These are phyloP conservation scores for Eucalyptus pauciflora DNA, from an alignment of 345 rosid species.

Conservation along the genomic window DNA sequence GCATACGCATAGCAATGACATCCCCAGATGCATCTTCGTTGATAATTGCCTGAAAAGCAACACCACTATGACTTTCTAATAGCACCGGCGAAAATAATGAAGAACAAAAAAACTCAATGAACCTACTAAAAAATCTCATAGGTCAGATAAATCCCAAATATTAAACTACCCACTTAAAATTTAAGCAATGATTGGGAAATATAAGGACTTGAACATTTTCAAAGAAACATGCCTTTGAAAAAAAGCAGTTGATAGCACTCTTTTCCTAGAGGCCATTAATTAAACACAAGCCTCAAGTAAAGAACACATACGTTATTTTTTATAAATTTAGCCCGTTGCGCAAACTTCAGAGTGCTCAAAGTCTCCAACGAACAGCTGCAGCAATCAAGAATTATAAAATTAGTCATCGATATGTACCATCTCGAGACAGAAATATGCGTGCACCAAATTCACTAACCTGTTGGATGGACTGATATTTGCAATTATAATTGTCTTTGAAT, in stretches of 20 bases:
- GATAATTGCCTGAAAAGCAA: constrained; percentile 61
- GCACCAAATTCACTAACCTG: constrained; percentile 36
- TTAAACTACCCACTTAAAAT: not conserved
- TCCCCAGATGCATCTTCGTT: constrained; percentile 99
- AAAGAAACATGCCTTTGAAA: not conserved
- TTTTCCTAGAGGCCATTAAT: not conserved
- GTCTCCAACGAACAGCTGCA: constrained; percentile 95
- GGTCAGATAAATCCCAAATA: not conserved
- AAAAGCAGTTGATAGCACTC: not conserved
- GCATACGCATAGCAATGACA: constrained; percentile 83
- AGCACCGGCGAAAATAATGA: not conserved
- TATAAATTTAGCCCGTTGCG: constrained; percentile 95
- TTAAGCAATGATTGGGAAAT: not conserved
- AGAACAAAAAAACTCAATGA: not conserved
- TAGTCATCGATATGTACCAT: not conserved
- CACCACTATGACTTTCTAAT: not conserved
- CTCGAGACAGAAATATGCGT: not conserved
- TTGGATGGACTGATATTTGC: constrained; percentile 92
- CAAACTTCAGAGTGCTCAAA: constrained; percentile 93
- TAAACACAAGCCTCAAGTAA: not conserved
- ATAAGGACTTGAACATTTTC: not conserved
- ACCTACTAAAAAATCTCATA: not conserved
- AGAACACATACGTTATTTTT: constrained; percentile 71
- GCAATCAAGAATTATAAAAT: not conserved
- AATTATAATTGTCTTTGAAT: constrained; percentile 90